phyloP scores from a whole-genome alignment of 139 green algal genomes.

The Zygnema cylindricum region DNA sequence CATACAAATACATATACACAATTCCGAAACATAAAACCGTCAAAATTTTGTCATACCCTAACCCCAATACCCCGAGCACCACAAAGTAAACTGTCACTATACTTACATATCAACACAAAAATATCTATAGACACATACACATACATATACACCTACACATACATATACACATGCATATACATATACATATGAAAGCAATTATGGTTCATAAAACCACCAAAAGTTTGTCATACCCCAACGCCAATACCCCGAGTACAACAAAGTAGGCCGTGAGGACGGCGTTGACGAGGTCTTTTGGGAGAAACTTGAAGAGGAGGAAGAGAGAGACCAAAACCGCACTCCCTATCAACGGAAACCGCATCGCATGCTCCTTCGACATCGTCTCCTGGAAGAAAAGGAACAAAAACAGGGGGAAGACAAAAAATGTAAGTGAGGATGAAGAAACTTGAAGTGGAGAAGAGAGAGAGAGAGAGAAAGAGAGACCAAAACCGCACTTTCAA shows the following conservation, averaged over 20 bases:
- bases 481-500: conserved; percentile 92
- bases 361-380: conserved; percentile 81
- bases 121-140: too few species aligned
- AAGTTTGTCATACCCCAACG: conserved; percentile 47
- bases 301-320: conserved; percentile 94
- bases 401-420: not conserved
- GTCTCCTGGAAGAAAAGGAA: conserved; percentile 48
- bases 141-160: too few species aligned
- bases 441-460: too few species aligned
- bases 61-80: too few species aligned
- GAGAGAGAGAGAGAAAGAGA: conserved; percentile 64
- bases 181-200: not conserved
- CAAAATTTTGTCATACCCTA: too few species aligned
- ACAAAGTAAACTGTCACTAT: too few species aligned
- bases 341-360: conserved; percentile 94
- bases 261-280: conserved; percentile 86
- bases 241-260: conserved; percentile 82
- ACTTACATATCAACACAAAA: too few species aligned
- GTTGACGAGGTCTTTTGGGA: conserved; percentile 89
- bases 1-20: conserved; percentile 11
- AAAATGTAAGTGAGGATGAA: too few species aligned
- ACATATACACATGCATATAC: too few species aligned
- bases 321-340: conserved; percentile 90
- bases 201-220: too few species aligned
- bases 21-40: too few species aligned